These are phyloP conservation scores for Porodaedalea pini DNA, from an alignment of 1,284 basidiomycete genomes.

Conservation along the genomic window DNA sequence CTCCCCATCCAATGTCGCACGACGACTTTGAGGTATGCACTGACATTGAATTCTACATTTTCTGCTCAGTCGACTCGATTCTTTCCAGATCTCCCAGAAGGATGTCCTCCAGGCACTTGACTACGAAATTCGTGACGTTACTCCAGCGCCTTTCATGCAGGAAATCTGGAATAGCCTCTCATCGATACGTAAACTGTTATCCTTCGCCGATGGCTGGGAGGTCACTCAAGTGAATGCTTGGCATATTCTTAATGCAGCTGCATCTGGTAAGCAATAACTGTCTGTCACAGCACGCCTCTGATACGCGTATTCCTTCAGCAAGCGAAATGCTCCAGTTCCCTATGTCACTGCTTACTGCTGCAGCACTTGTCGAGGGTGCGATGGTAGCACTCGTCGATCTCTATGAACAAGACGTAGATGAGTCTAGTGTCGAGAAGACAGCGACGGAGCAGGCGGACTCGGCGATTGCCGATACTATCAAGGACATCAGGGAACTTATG, in stretches of 20 bases:
- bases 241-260: constrained; percentile 42
- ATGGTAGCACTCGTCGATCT: constrained; percentile 36
- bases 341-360: constrained; percentile 47
- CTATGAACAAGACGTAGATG: constrained; percentile 35
- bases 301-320: constrained; percentile 33
- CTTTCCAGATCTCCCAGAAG: constrained; percentile 48
- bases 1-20: constrained; percentile 25
- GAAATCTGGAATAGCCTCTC: constrained; percentile 56
- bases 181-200: constrained; percentile 42
- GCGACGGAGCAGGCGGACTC: neutral
- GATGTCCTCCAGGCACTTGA: constrained; percentile 48
- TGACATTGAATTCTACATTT: no score
- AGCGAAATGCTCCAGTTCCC: constrained; percentile 48
- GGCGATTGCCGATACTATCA: constrained; percentile 37
- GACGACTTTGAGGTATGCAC: constrained; percentile 26
- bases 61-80: no score
- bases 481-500: constrained; percentile 44
- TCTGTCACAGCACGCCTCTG: neutral
- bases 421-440: constrained; percentile 25
- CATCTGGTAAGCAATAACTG: constrained; percentile 39
- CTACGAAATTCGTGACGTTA: constrained; percentile 47
- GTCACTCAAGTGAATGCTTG: constrained; percentile 44
- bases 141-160: constrained; percentile 54
- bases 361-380: constrained; percentile 44
- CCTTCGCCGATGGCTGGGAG: constrained; percentile 41